Percentiles rank a stretch among this genome's conserved stretches.
Conservation (phyloP, 2,329 filamentous ascomycete genomes). For the Colletotrichum liriopes region DNA sequence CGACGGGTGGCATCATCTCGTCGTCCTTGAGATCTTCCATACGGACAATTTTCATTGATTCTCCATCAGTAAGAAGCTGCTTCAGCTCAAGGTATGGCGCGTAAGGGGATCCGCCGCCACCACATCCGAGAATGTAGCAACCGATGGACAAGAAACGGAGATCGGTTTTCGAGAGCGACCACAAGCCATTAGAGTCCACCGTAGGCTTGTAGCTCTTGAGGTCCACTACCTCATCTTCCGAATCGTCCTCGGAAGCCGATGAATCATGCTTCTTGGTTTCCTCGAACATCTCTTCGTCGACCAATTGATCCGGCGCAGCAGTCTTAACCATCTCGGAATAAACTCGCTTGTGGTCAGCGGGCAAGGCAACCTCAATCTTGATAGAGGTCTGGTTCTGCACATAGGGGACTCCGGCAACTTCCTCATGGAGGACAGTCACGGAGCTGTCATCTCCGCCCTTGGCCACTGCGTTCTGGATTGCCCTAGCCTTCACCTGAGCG, state of each 20-base stretch:
- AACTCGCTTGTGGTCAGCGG: constrained; percentile 43
- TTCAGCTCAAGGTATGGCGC: constrained; percentile 44
- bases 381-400: constrained; percentile 46
- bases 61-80: constrained; percentile 43
- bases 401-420: constrained; percentile 46
- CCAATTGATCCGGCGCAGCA: constrained; percentile 19
- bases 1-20: constrained; percentile 45
- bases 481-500: constrained; percentile 39
- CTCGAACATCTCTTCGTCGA: constrained; percentile 39
- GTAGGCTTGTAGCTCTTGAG: constrained; percentile 35
- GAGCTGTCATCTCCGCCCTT: constrained; percentile 43
- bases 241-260: not conserved
- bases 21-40: constrained; percentile 45
- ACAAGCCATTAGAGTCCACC: constrained; percentile 38
- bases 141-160: constrained; percentile 46
- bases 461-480: constrained; percentile 42
- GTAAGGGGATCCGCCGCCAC: constrained; percentile 46
- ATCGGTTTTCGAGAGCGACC: constrained; percentile 46
- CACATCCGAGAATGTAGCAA: constrained; percentile 47
- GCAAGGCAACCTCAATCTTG: constrained; percentile 45
- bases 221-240: constrained; percentile 18
- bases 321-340: constrained; percentile 36
- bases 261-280: constrained; percentile 35
- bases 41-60: constrained; percentile 44
- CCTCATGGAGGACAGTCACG: constrained; percentile 45